These are phyloP conservation scores for Saccharata proteae DNA, from an alignment of 2,329 filamentous ascomycete species.

Conservation along the genomic window DNA sequence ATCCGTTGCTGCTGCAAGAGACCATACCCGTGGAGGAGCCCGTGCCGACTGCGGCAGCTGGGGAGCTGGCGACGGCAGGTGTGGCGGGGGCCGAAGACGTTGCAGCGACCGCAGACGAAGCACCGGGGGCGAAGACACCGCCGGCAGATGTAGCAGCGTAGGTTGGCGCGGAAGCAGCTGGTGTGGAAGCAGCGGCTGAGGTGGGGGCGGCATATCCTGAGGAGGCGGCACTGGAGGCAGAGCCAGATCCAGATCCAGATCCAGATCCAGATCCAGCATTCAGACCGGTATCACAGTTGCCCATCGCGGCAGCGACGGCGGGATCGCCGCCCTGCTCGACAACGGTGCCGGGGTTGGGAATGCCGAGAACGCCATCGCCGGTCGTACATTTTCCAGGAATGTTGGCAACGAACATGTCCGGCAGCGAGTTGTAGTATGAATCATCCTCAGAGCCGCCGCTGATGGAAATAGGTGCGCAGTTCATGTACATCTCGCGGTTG, in stretches of 20 bases:
- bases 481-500: constrained; percentile 98
- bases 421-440: constrained; percentile 48
- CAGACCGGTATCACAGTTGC: constrained; percentile 18
- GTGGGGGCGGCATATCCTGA: constrained; percentile 6
- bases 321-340: constrained; percentile 37
- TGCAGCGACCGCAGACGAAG: constrained; percentile 6
- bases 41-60: constrained; percentile 7
- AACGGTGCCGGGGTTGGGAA: constrained; percentile 53
- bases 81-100: constrained; percentile 5
- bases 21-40: constrained; percentile 13
- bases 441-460: constrained; percentile 38
- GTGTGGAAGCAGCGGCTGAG: constrained; percentile 7
- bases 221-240: constrained; percentile 15
- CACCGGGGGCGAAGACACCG: constrained; percentile 10
- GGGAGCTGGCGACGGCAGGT: constrained; percentile 9
- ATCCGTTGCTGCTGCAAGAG: constrained; percentile 29
- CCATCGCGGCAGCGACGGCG: constrained; percentile 27
- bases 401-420: constrained; percentile 67
- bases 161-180: constrained; percentile 10
- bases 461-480: constrained; percentile 68
- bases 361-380: constrained; percentile 47
- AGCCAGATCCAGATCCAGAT: constrained; percentile 14
- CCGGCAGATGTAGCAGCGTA: no score
- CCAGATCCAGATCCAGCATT: constrained; percentile 7
- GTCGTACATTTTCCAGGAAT: constrained; percentile 45